phyloP scores from a whole-genome alignment of 768 basidiomycete species.

The Exidia glandulosa region DNA sequence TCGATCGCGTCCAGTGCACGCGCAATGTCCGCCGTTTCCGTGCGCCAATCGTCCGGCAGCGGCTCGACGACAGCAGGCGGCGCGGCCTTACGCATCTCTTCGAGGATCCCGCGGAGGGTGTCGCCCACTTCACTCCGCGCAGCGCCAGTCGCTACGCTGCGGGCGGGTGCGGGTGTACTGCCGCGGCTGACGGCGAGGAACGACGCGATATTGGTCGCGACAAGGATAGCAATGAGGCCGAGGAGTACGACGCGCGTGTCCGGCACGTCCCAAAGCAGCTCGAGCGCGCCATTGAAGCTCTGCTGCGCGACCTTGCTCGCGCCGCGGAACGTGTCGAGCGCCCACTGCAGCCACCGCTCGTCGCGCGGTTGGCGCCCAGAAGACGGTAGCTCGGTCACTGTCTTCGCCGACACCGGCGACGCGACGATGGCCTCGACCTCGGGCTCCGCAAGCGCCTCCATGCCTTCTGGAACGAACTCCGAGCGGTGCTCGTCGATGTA shows the following conservation, averaged over 20 bases:
- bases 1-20: constrained; percentile 47
- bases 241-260: constrained; percentile 55
- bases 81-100: constrained; percentile 8
- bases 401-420: constrained; percentile 19
- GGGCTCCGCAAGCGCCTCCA: constrained; percentile 37
- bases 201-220: constrained; percentile 66
- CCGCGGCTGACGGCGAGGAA: constrained; percentile 35
- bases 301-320: constrained; percentile 59
- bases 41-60: constrained; percentile 23
- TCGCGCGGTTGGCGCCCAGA: constrained; percentile 49
- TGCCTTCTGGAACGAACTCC: constrained; percentile 81
- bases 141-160: constrained; percentile 53
- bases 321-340: constrained; percentile 75
- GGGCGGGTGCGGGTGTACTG: constrained; percentile 29
- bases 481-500: constrained; percentile 85
- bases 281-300: constrained; percentile 60
- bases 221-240: constrained; percentile 58
- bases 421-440: constrained; percentile 33
- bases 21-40: constrained; percentile 38
- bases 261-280: constrained; percentile 75
- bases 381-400: constrained; percentile 5
- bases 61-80: constrained; percentile 2
- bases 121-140: constrained; percentile 65
- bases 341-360: constrained; percentile 73
- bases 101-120: constrained; percentile 35